Evolutionary conservation across 1,284 basidiomycete species (phyloP).

Genomic region (Apiotrichum siamense): DNA sequence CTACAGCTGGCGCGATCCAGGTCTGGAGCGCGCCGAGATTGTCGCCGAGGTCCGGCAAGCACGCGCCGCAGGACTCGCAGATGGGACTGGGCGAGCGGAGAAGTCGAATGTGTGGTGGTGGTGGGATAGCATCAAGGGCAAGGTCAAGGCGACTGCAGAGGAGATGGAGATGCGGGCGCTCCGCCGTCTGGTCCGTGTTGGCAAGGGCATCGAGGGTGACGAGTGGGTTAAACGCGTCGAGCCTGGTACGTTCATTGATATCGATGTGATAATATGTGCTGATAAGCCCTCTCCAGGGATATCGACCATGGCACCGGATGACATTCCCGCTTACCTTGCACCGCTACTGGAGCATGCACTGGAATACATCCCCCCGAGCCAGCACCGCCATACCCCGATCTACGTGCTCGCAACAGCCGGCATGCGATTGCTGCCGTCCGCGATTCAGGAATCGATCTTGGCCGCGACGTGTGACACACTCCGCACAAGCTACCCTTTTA

Average conservation of each 20-base stretch:
- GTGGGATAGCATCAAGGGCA: conserved; percentile 36
- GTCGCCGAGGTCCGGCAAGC: conserved; percentile 34
- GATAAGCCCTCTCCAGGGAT: conserved; percentile 66
- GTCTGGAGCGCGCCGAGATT: conserved; percentile 50
- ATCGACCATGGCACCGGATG: conserved; percentile 67
- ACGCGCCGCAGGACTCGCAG: conserved; percentile 3
- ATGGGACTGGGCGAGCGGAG: conserved; percentile 1
- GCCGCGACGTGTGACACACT: conserved; percentile 72
- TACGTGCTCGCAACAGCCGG: conserved; percentile 96
- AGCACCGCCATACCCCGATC: conserved; percentile 75
- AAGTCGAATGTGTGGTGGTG: conserved; percentile 20
- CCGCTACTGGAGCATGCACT: conserved; percentile 80
- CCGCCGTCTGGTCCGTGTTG: conserved; percentile 67
- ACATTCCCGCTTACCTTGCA: conserved; percentile 67
- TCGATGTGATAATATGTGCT: background rate
- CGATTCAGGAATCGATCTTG: conserved; percentile 67
- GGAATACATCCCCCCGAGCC: conserved; percentile 74
- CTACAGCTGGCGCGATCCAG: conserved; percentile 90
- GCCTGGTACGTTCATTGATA: conserved; percentile 59
- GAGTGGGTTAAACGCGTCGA: conserved; percentile 89
- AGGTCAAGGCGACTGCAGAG: conserved; percentile 33
- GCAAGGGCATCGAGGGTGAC: conserved; percentile 78
- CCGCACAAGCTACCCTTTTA: conserved; percentile 56
- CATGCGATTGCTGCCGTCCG: conserved; percentile 76
- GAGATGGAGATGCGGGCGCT: conserved; percentile 41